Evolutionary conservation across 371 early-diverging fungal genomes (phyloP), one percentile per base, ranked within the genome.

Genomic region (Synchytrium microbalum): DNA sequence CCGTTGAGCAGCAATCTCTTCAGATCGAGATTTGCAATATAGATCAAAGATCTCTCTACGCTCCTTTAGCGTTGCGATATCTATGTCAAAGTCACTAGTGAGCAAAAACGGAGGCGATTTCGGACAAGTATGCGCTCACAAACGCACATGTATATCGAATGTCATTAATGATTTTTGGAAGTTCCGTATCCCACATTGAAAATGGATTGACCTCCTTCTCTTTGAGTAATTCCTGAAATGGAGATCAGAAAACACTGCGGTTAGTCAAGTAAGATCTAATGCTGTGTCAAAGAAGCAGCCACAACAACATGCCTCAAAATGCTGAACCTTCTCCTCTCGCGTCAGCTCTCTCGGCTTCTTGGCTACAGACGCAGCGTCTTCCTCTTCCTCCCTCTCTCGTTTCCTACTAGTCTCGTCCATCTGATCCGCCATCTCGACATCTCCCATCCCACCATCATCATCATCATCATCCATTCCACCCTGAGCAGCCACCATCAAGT

Each of bases 161-260:
- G 68, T 88, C 89, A 29, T 72, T 58, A 60, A 79, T 76, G 30
- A 88, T 64, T 64, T 81, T 78, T 1, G 83, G 80, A 3, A 83
- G 69, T 57, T 88, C 89, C 67, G 69, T 79, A 31, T 86, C 84
- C 84, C 87, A 89, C 0, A 86, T 84, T 24, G 86, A 79, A 65
- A 86, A 91, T 19, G 89, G 91, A 2, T 81, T 80, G 29, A 88
- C 83, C 24, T 86, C 78, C 25, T 76, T 78, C 58, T 91, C 90
- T 26, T 81, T 65, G 54, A 91, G 69, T 75, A 91, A 75, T 59
- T 82, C 75, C 78, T 83, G n/a, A n/a, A n/a, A n/a, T n/a, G n/a
- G n/a, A n/a, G n/a, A n/a, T n/a, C n/a, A n/a, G n/a, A n/a, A n/a
- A n/a, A n/a, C n/a, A n/a, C n/a, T n/a, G n/a, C n/a, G n/a, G n/a